Evolutionary conservation across 345 rosid genomes (phyloP), one percentile per base, ranked within the genome.

Genomic region (Cardamine chenopodiifolia): DNA sequence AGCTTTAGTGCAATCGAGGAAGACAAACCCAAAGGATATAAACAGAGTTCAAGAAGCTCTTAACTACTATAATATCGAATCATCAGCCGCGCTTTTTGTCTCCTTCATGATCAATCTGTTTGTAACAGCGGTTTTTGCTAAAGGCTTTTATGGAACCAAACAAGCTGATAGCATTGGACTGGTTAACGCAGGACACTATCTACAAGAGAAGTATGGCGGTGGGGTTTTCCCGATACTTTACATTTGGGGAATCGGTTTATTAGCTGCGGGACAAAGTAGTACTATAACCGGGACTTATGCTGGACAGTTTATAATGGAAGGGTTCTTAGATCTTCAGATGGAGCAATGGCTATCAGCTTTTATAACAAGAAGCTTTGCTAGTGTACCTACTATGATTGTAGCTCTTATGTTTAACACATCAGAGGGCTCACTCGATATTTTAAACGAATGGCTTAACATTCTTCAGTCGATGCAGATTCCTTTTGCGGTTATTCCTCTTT

Each of bases 261-360:
- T 89, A 73, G 98, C 98, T 8, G 98, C 98, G 23, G 98, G 97
- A 73, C 98, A 93, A 52, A 93, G 97, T 67, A 93, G 98, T 77
- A 93, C 96, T 3, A 88, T 93, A 73, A 93, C 98, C 0, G 97
- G 98, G 31, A 93, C 98, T 18, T 91, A 93, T 55, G 98, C 98
- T 13, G 96, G 98, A 17, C 98, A 93, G 86, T 93, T 87, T 78
- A 89, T 93, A 65, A 93, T 91, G 98, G 98, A 88, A 80, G 97
- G 98, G 45, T 91, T 93, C 73, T 91, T 93, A 62, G 87, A 91
- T 80, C 89, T 91, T 75, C 94, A 83, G 11, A 55, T 91, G 84
- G 92, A 88, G 71, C 93, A 91, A 82, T 91, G 97, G 98, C 65
- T 80, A 68, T 86, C 97, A 81, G 90, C 98, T 57, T 81, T 90